Evolutionary conservation across 2,329 filamentous ascomycete genomes (phyloP).

Genomic region (Didymella glomerata): DNA sequence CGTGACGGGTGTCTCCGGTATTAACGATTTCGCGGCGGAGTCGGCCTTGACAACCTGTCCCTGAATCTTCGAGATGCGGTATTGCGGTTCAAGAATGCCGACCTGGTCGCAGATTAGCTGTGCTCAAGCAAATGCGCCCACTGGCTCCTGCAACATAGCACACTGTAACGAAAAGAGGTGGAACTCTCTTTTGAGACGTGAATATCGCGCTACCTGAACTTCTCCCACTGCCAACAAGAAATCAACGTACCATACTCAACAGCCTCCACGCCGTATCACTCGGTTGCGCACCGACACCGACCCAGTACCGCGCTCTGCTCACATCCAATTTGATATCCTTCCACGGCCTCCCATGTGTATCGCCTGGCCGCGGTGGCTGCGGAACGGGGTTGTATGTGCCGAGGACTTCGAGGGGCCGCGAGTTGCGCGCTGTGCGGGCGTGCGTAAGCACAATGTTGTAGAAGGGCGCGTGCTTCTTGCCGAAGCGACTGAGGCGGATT

Average conservation of each 20-base stretch:
- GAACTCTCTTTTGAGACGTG: background rate
- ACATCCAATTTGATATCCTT: constrained; percentile 93
- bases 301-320: constrained; percentile 87
- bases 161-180: background rate
- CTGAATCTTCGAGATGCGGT: constrained; percentile 45
- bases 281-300: constrained; percentile 95
- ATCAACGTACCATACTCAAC: constrained; percentile 70
- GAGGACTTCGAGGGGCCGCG: constrained; percentile 91
- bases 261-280: constrained; percentile 89
- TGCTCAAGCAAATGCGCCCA: background rate
- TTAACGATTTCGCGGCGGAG: constrained; percentile 40
- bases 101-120: constrained; percentile 28
- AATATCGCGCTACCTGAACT: background rate
- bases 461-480: constrained; percentile 84
- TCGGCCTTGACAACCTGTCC: constrained; percentile 44
- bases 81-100: constrained; percentile 51
- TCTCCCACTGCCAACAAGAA: background rate
- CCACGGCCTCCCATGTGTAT: constrained; percentile 69
- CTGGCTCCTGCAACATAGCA: background rate
- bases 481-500: constrained; percentile 93
- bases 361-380: constrained; percentile 59
- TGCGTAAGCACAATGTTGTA: constrained; percentile 98
- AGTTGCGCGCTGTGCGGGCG: constrained; percentile 85
- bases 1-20: constrained; percentile 25
- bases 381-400: constrained; percentile 70